Conservation (phyloP, 2,329 filamentous ascomycete genomes). For the Endoconidiophora polonica region DNA sequence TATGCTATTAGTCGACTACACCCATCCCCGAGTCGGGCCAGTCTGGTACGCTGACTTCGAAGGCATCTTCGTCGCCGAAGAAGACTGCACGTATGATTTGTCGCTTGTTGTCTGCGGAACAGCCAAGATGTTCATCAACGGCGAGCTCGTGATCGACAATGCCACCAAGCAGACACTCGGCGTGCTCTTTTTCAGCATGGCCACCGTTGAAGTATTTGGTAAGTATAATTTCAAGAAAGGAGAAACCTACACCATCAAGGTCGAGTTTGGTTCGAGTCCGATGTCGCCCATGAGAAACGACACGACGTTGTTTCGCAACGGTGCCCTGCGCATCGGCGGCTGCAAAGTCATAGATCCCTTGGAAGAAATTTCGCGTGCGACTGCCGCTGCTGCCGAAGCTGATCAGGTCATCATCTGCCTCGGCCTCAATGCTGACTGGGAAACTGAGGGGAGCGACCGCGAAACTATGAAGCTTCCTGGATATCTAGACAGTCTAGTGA, state of each 20-base stretch:
- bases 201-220: slow-evolving; percentile 46
- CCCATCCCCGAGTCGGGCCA: slow-evolving; percentile 34
- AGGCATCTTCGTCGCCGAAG: slow-evolving; percentile 40
- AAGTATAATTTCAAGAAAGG: slow-evolving; percentile 40
- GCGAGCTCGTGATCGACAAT: slow-evolving; percentile 46
- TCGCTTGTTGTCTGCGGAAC: slow-evolving; percentile 50
- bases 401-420: slow-evolving; percentile 67
- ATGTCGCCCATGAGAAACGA: slow-evolving; percentile 37
- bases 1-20: slow-evolving; percentile 32
- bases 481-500: slow-evolving; percentile 52
- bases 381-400: slow-evolving; percentile 47
- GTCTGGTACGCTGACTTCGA: slow-evolving; percentile 47
- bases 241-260: slow-evolving; percentile 38
- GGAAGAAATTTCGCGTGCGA: slow-evolving; percentile 47
- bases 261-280: slow-evolving; percentile 43
- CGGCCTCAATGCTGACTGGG: slow-evolving; percentile 68
- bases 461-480: slow-evolving; percentile 64
- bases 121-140: slow-evolving; percentile 48
- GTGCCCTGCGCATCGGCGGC: slow-evolving; percentile 46
- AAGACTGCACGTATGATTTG: slow-evolving; percentile 45
- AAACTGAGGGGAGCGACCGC: slow-evolving; percentile 63
- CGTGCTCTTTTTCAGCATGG: slow-evolving; percentile 47
- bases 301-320: slow-evolving; percentile 36
- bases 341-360: slow-evolving; percentile 39
- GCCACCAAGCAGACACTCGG: slow-evolving; percentile 44